Evolutionary conservation across 2,329 filamentous ascomycete genomes (phyloP).

Genomic region (Xylaria sp.): DNA sequence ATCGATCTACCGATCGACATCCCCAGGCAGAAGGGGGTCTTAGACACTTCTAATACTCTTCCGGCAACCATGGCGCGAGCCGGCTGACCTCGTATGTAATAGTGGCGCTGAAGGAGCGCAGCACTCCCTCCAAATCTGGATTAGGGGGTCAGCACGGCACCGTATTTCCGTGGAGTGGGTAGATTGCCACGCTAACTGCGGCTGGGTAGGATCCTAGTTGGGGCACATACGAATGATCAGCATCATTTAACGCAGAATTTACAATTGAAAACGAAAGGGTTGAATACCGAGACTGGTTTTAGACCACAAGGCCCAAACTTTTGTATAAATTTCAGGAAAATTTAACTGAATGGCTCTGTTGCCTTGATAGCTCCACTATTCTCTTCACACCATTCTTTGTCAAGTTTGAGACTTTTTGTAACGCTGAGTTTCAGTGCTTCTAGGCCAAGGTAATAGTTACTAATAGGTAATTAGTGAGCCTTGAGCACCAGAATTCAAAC

Average conservation of each 20-base stretch:
- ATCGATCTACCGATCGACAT: conserved; percentile 21
- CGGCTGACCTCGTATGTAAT: not conserved
- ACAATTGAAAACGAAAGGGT: not conserved
- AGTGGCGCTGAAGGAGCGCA: conserved; percentile 14
- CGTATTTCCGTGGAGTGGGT: conserved; percentile 26
- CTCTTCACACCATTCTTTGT: not conserved
- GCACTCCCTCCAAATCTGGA: conserved; percentile 18
- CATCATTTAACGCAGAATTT: conserved; percentile 22
- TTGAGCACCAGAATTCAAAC: not conserved
- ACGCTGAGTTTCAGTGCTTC: not conserved
- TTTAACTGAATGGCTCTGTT: not conserved
- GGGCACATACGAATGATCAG: conserved; percentile 4
- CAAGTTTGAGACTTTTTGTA: no score
- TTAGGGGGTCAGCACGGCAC: conserved; percentile 36
- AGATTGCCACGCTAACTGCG: conserved; percentile 15
- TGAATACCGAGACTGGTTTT: conserved; percentile 7
- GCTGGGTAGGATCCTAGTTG: conserved; percentile 15
- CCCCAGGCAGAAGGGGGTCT: not conserved
- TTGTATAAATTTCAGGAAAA: no score
- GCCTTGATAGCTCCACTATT: not conserved
- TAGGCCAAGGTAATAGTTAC: not conserved
- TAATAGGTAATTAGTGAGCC: not conserved
- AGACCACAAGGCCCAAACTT: not conserved
- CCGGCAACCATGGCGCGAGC: not conserved
- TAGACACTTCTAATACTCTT: conserved; percentile 5